Conservation (phyloP, 441 rosid genomes). For the Codiaeum variegatum region DNA sequence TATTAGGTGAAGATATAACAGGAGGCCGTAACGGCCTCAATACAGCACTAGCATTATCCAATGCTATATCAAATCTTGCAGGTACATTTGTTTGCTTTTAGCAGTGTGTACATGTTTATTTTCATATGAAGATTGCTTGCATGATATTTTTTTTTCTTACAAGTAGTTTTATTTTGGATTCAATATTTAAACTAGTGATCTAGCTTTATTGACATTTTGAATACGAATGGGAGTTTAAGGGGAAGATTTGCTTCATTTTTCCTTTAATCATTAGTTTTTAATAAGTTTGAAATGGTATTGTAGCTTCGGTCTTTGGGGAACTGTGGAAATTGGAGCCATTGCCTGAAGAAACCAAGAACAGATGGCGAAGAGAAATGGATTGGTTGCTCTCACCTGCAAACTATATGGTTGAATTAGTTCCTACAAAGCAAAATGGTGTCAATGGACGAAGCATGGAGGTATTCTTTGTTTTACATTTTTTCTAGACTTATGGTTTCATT, state of each 20-base stretch:
- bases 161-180: not conserved
- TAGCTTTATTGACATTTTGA: not conserved
- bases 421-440: slow-evolving; percentile 75
- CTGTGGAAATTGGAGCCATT: slow-evolving; percentile 93
- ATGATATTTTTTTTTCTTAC: not conserved
- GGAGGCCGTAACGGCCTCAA: slow-evolving; percentile 76
- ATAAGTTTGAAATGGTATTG: slow-evolving; percentile 20
- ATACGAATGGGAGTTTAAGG: not conserved
- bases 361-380: slow-evolving; percentile 90
- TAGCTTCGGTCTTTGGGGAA: slow-evolving; percentile 90
- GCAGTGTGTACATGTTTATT: not conserved
- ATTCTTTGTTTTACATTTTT: slow-evolving; percentile 9
- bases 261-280: slow-evolving; percentile 11
- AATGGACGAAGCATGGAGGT: slow-evolving; percentile 88
- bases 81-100: slow-evolving; percentile 34
- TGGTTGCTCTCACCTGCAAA: slow-evolving; percentile 92
- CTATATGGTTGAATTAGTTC: slow-evolving; percentile 94
- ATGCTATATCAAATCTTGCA: slow-evolving; percentile 82
- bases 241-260: not conserved
- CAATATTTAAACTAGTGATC: not conserved
- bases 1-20: slow-evolving; percentile 78
- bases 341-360: slow-evolving; percentile 66
- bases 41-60: slow-evolving; percentile 81
- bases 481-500: too few species aligned
- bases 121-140: not conserved